Conservation (phyloP, 1,284 basidiomycete species). For the Coniferiporia sulphurascens region DNA sequence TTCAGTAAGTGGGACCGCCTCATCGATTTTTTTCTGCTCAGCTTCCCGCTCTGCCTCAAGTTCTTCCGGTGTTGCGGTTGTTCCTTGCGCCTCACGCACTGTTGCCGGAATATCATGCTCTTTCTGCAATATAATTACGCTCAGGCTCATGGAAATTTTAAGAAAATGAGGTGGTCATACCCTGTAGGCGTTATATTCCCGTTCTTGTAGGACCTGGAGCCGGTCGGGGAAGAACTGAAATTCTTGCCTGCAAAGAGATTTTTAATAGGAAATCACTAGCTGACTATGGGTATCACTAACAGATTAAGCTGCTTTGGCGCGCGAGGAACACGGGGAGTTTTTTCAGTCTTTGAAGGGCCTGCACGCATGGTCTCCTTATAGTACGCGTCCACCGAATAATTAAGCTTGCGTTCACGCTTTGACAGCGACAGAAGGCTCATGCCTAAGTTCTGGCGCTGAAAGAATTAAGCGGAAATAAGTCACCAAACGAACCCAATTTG, state of each 20-base stretch:
- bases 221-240: constrained; percentile 95
- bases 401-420: constrained; percentile 93
- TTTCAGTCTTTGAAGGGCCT: constrained; percentile 75
- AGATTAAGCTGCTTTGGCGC: constrained; percentile 88
- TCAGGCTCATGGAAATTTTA: not conserved
- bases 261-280: not conserved
- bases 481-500: not conserved
- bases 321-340: constrained; percentile 78
- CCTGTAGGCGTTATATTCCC: constrained; percentile 81
- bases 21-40: constrained; percentile 87
- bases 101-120: constrained; percentile 75
- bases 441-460: constrained; percentile 65
- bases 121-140: constrained; percentile 36
- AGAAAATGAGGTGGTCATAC: constrained; percentile 32
- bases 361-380: constrained; percentile 91
- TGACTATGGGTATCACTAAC: constrained; percentile 38
- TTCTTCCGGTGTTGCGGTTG: constrained; percentile 78
- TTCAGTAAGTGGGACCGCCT: constrained; percentile 82
- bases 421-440: constrained; percentile 87
- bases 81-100: constrained; percentile 60
- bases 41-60: constrained; percentile 78
- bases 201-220: constrained; percentile 82
- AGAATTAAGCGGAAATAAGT: not conserved
- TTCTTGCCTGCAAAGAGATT: constrained; percentile 62
- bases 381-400: constrained; percentile 92